Evolutionary conservation across 2,329 filamentous ascomycete species (phyloP), one percentile per base, ranked within the genome.

Genomic region (Ascochyta fabae): DNA sequence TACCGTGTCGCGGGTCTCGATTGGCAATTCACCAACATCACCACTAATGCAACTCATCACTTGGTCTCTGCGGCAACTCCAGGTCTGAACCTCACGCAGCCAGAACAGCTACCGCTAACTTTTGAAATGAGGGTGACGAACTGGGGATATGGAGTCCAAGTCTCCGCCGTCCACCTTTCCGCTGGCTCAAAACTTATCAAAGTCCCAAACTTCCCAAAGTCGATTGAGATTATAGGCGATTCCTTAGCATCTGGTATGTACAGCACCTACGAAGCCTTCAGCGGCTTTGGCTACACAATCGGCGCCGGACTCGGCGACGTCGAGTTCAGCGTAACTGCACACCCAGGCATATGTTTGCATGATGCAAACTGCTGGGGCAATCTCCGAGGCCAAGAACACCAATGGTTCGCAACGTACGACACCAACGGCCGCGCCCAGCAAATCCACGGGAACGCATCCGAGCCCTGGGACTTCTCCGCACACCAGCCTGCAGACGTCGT

Each of bases 1-100:
- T 87, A 85, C 67, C 81, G 84, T n/a, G 76, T 86, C 24, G 78
- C 78, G 36, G 83, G 83, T 3, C 78, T 84, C 46, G 84, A 86
- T 65, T 88, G 85, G 85, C 75, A 78, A 52, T 83, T 87, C 64
- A 85, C 83, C 31, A 87, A 88, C 63, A 80, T 87, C 41, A 86
- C 84, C 2, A 78, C 80, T 0, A 78, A 79, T 24, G 77, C 77
- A 12, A 86, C 84, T 0, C 84, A 87, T 66, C 78, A 85, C 16
- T 79, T 88, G 42, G 76, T 85, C 44, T 79, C 73, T 23, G 69
- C 78, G 0, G 66, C 68, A n/a, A 82, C 79, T 0, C 73, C 78
- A 0, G 80, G 80, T 5, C 72, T 81, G 9, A 76, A 79, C 45
- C 65, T 79, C 35, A 80, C 77, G 0, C 72, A 72, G 10, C 77